phyloP scores from a whole-genome alignment of 805 yeast genomes.

The Kodamaea jinghongensis region DNA sequence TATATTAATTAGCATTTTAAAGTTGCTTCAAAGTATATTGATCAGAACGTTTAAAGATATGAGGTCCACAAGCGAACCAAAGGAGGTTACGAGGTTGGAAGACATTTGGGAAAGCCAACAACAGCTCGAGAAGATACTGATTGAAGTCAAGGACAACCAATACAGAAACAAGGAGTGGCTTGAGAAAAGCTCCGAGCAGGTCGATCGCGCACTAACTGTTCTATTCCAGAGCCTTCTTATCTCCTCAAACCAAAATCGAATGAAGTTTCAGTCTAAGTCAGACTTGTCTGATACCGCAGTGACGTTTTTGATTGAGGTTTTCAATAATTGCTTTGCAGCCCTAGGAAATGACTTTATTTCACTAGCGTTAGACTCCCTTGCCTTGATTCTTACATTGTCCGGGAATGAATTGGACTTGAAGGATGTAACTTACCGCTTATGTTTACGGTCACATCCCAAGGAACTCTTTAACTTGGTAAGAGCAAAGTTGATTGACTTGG shows the following conservation, averaged over 20 bases:
- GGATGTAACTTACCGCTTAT: constrained; percentile 3
- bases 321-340: constrained; percentile 27
- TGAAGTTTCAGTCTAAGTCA: constrained; percentile 23
- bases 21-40: constrained; percentile 20
- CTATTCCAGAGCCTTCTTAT: constrained; percentile 30
- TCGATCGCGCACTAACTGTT: constrained; percentile 31
- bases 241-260: constrained; percentile 14
- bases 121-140: not conserved
- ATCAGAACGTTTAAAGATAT: constrained; percentile 32
- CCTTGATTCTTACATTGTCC: constrained; percentile 19
- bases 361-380: constrained; percentile 27
- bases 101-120: constrained; percentile 12
- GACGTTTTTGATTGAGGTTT: constrained; percentile 20
- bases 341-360: constrained; percentile 31
- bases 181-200: constrained; percentile 35
- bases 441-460: not conserved
- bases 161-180: constrained; percentile 34
- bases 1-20: constrained; percentile 20
- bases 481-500: constrained; percentile 23
- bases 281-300: constrained; percentile 22
- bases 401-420: constrained; percentile 7
- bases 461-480: constrained; percentile 3
- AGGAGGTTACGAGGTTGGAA: constrained; percentile 10
- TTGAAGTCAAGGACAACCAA: not conserved
- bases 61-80: constrained; percentile 9